Evolutionary conservation across 2,329 filamentous ascomycete genomes (phyloP), one percentile per base, ranked within the genome.

Genomic region (Elsinoe australis): DNA sequence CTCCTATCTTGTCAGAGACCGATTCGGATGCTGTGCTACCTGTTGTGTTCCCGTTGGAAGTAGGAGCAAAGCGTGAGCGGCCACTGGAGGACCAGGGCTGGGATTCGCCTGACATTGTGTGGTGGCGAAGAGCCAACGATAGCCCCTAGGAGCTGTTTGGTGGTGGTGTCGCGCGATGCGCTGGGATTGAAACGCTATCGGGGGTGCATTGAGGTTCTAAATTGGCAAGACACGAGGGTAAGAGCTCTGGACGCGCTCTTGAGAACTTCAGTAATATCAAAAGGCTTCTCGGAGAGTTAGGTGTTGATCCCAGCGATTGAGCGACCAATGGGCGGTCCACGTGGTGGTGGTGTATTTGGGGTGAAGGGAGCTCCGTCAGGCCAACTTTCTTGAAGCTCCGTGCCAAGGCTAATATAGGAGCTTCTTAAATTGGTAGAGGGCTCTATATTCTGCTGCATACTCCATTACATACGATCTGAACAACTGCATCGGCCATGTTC

Each of bases 1-100:
- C 74, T 44, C 76, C 76, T 28, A 87, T 71, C 53, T 76, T 79
- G 45, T 56, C 53, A 12, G 47, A 46, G 17, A 53, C 33, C 14
- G 51, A 34, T 33, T 52, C 49, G 39, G 48, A 47, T 41, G 47
- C 35, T 19, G 44, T 49, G 44, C 49, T 49, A 42, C 49, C 35
- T 22, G 38, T 49, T n/a, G 47, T 47, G 24, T 47, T 29, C 2
- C 44, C 44, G 31, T 39, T 48, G n/a, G 31, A 9, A 18, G 9
- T 18, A 9, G 31, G 22, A 12, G 32, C 21, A 33, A 48, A 48
- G 21, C 45, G 45, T 18, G 45, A 48, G 18, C 45, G 32, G 7
- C 45, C 45, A n/a, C 32, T 38, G 1, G 45, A 48, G 15, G 32
- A 29, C 45, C 45, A 48, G 32, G 45, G 18, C 12, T 38, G 32